Percentiles rank a stretch among this genome's conserved stretches.
These are phyloP conservation scores for Anisogramma anomala DNA, from an alignment of 2,329 filamentous ascomycete species.

Conservation along the genomic window DNA sequence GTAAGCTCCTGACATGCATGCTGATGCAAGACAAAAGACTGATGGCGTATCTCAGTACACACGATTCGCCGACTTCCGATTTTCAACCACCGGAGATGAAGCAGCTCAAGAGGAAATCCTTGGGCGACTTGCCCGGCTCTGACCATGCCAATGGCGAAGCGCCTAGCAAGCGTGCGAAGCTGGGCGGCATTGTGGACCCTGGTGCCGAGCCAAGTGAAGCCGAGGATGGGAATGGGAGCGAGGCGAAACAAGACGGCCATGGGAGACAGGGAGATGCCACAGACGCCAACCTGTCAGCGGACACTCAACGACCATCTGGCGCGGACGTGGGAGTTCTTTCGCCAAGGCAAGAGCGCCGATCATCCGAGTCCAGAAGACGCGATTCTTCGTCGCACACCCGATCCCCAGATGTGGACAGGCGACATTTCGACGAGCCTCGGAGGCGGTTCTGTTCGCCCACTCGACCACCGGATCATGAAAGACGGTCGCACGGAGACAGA, in stretches of 20 bases:
- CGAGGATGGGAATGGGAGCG: too few species aligned
- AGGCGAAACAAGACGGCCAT: neutral
- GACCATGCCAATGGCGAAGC: constrained; percentile 5
- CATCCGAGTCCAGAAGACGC: neutral
- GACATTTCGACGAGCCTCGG: neutral
- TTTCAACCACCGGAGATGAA: constrained; percentile 1
- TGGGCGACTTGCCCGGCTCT: constrained; percentile 4
- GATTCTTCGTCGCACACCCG: neutral
- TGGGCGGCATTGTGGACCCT: neutral
- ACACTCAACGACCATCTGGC: neutral
- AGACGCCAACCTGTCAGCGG: neutral
- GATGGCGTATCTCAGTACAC: neutral
- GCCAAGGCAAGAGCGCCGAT: constrained; percentile 1
- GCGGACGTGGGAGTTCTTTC: neutral
- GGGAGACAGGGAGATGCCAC: neutral
- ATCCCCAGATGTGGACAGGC: constrained; percentile 3
- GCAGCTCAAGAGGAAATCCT: constrained; percentile 11
- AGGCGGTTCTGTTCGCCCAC: neutral
- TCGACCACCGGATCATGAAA: neutral
- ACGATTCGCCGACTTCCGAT: neutral
- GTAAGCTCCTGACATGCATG: neutral
- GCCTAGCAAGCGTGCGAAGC: constrained; percentile 9
- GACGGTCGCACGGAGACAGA: neutral
- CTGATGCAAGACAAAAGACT: neutral
- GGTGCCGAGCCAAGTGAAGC: neutral